Conservation (phyloP, 768 basidiomycete species). For the Pulveroboletus sp. region DNA sequence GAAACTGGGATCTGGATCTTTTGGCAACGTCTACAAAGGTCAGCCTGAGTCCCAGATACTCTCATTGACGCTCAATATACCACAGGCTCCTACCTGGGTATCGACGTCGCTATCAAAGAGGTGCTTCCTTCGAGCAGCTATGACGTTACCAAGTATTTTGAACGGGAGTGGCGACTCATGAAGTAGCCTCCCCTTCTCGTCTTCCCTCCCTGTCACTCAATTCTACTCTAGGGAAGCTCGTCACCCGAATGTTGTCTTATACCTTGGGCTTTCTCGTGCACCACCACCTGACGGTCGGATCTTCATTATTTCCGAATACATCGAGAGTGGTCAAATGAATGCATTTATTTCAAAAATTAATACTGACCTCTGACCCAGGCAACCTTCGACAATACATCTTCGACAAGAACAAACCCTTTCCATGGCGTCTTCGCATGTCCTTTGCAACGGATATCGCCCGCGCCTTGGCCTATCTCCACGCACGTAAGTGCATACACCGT, state of each 20-base stretch:
- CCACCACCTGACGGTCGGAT: slow-evolving; percentile 78
- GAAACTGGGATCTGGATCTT: slow-evolving; percentile 88
- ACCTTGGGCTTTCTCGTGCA: slow-evolving; percentile 83
- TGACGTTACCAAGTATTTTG: slow-evolving; percentile 96
- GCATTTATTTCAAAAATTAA: background rate
- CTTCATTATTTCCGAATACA: slow-evolving; percentile 93
- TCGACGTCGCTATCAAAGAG: slow-evolving; percentile 95
- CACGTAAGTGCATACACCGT: slow-evolving; percentile 81
- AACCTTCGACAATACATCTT: slow-evolving; percentile 91
- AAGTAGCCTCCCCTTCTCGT: slow-evolving; percentile 41
- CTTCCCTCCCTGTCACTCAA: background rate
- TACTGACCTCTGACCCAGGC: slow-evolving; percentile 17
- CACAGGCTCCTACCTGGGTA: slow-evolving; percentile 86
- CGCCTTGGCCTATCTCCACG: slow-evolving; percentile 96
- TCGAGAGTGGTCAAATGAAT: slow-evolving; percentile 62
- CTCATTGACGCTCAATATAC: slow-evolving; percentile 1
- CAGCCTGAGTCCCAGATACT: slow-evolving; percentile 6
- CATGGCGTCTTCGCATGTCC: slow-evolving; percentile 89
- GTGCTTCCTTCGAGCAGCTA: slow-evolving; percentile 88
- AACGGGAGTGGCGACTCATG: slow-evolving; percentile 98
- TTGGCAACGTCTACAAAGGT: slow-evolving; percentile 87
- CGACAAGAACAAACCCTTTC: slow-evolving; percentile 76
- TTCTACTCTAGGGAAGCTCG: slow-evolving; percentile 58
- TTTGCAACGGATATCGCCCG: slow-evolving; percentile 94
- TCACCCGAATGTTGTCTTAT: slow-evolving; percentile 90